Evolutionary conservation across 306 rosid genomes (phyloP), one percentile per base, ranked within the genome.

Genomic region (Prunus salicina): DNA sequence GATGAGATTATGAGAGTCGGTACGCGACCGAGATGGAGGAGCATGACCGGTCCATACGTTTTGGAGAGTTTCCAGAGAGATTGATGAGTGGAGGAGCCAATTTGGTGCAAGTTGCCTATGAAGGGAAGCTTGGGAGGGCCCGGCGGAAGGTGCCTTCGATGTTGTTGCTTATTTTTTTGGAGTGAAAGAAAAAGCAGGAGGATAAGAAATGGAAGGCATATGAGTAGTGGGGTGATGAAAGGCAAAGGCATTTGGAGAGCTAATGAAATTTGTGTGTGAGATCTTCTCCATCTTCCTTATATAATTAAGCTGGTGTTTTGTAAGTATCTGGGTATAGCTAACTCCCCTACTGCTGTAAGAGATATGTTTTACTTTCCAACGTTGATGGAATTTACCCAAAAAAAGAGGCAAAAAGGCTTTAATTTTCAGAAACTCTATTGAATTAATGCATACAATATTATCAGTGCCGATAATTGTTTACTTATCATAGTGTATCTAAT

Each of bases 41-140:
- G 76, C 89, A 90, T 87, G 65, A 90, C 71, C n/a, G 93, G 86
- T 1, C 91, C 91, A 18, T 88, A 68, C 11, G 12, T 75, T 58
- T 75, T 82, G 55, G 93, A 75, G 27, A 76, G 96, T n/a, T 71
- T 15, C 18, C 75, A 72, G 61, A 86, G 61, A 45, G 68, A 78
- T 11, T 25, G 63, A 53, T 88, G 69, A 53, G 61, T 81, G 64
- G 79, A 74, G 20, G 11, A 18, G 16, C 79, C 70, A 67, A 89
- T 70, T 2, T 72, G 91, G 84, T 86, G 92, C 0, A 90, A 70
- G 72, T 90, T 87, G 3, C 92, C 92, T 0, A 88, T 80, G n/a
- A 88, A 28, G 11, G 96, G 96, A 78, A 90, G 88, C 12, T 71
- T 71, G 5, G 64, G 75, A 61, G 96, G 96, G 30, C 86, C 78